phyloP scores from a whole-genome alignment of 805 yeast species.

The Candida nemodendra region DNA sequence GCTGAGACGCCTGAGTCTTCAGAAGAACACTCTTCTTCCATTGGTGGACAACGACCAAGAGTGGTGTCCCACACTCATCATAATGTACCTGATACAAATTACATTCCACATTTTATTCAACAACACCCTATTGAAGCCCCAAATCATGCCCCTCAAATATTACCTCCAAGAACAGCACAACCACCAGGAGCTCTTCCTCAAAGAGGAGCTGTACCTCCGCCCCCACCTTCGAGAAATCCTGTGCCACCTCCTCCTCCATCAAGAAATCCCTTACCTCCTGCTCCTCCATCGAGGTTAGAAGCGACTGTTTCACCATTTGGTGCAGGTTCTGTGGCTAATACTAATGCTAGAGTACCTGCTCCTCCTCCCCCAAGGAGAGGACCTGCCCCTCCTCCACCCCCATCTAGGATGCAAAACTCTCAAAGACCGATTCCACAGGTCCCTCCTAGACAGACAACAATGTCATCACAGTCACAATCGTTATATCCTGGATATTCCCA shows the following conservation, averaged over 20 bases:
- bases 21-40: too few species aligned
- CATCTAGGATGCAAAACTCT: constrained; percentile 30
- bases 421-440: constrained; percentile 26
- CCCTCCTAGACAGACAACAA: too few species aligned
- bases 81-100: constrained; percentile 21
- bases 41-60: too few species aligned
- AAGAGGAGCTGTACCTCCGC: constrained; percentile 25
- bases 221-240: constrained; percentile 24
- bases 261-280: constrained; percentile 36
- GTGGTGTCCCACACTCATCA: too few species aligned
- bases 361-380: constrained; percentile 34
- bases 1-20: not conserved
- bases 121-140: constrained; percentile 18
- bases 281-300: constrained; percentile 25
- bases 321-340: constrained; percentile 11
- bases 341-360: constrained; percentile 26
- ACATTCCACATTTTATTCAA: constrained; percentile 15
- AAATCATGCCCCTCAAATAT: constrained; percentile 5
- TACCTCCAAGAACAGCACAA: constrained; percentile 6
- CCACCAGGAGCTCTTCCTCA: constrained; percentile 5
- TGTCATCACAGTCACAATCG: too few species aligned
- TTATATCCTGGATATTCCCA: constrained; percentile 8
- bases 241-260: constrained; percentile 32
- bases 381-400: constrained; percentile 47
- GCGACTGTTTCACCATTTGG: constrained; percentile 26